Evolutionary conservation across 2,329 filamentous ascomycete genomes (phyloP).

Genomic region (Colletotrichum chlorophyti): DNA sequence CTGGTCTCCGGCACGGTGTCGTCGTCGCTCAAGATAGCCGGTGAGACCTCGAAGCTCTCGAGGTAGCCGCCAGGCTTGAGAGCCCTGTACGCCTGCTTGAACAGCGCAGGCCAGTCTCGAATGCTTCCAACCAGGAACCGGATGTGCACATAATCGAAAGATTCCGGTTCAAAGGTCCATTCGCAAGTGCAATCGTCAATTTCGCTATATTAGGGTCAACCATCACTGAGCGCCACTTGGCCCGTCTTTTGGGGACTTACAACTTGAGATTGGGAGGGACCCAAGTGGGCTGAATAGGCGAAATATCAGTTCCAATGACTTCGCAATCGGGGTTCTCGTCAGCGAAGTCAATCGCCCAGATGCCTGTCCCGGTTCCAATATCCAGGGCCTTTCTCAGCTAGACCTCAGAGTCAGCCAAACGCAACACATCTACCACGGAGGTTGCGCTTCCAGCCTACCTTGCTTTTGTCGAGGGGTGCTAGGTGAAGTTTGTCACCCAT

Average conservation of each 20-base stretch:
- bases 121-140: slow-evolving; percentile 60
- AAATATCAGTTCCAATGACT: slow-evolving; percentile 63
- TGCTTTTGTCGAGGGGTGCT: slow-evolving; percentile 34
- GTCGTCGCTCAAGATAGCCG: slow-evolving; percentile 37
- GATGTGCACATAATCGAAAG: slow-evolving; percentile 66
- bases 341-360: slow-evolving; percentile 44
- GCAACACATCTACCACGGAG: no score
- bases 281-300: slow-evolving; percentile 62
- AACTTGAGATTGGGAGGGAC: slow-evolving; percentile 62
- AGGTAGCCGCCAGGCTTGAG: slow-evolving; percentile 54
- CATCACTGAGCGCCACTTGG: neutral
- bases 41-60: slow-evolving; percentile 46
- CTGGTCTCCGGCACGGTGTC: slow-evolving; percentile 36
- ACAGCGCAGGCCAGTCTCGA: slow-evolving; percentile 57
- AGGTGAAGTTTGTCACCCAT: slow-evolving; percentile 34
- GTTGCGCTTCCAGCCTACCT: slow-evolving; percentile 32
- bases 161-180: slow-evolving; percentile 52
- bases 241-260: slow-evolving; percentile 6
- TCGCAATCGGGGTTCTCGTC: slow-evolving; percentile 49
- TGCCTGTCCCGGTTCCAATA: slow-evolving; percentile 55
- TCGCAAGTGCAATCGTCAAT: slow-evolving; percentile 66
- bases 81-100: slow-evolving; percentile 54
- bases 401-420: neutral
- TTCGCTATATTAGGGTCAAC: slow-evolving; percentile 37
- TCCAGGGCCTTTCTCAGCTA: slow-evolving; percentile 44